These are phyloP conservation scores for Maudiozyma barnettii DNA, from an alignment of 805 yeast species.

Conservation along the genomic window DNA sequence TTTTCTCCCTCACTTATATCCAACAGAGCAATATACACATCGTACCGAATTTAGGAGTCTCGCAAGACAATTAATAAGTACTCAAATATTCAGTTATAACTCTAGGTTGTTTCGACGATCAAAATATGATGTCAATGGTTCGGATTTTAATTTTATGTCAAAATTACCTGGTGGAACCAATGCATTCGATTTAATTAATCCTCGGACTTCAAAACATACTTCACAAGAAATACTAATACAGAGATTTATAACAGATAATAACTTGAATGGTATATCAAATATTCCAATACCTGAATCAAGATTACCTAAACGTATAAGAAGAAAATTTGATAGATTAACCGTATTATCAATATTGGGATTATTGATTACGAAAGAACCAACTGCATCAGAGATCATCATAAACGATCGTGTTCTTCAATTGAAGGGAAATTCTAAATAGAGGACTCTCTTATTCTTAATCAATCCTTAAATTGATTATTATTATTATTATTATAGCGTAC, in stretches of 20 bases:
- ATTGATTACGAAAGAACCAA: background rate
- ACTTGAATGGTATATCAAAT: constrained; percentile 4
- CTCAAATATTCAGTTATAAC: constrained; percentile 7
- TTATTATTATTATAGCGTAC: too few species aligned
- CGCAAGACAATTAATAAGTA: background rate
- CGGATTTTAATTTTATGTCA: constrained; percentile 15
- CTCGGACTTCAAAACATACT: background rate
- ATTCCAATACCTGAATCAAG: constrained; percentile 1
- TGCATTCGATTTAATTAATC: background rate
- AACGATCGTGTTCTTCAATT: background rate
- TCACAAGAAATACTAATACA: background rate
- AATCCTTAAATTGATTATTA: too few species aligned
- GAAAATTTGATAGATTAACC: background rate
- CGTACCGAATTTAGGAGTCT: background rate
- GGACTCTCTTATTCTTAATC: too few species aligned
- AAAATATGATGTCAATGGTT: constrained; percentile 10
- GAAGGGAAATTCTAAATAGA: background rate
- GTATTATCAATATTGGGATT: constrained; percentile 2
- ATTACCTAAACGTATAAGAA: constrained; percentile 4
- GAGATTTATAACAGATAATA: background rate
- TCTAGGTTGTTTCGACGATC: constrained; percentile 13
- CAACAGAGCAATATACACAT: background rate
- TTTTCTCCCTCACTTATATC: background rate
- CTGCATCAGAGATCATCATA: background rate
- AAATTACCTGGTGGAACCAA: background rate